A percentile compares a stretch with the other conserved stretches of the same genome.
phyloP scores from a whole-genome alignment of 176 grass and related monocot species.

The Otatea glauca region DNA sequence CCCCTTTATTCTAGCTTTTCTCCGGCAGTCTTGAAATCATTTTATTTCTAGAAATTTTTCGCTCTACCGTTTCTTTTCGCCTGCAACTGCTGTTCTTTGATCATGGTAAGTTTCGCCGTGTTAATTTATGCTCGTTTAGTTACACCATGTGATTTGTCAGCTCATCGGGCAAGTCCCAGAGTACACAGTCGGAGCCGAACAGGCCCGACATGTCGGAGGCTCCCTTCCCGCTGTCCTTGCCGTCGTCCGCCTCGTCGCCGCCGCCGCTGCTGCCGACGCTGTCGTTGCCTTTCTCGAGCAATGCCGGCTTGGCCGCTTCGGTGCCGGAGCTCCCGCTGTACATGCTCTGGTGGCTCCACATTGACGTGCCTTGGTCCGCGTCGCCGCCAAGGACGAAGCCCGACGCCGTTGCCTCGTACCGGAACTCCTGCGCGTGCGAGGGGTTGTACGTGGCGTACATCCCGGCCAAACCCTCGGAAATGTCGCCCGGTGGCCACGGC shows the following conservation, averaged over 20 bases:
- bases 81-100: constrained; percentile 10
- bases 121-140: not conserved
- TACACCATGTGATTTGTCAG: constrained; percentile 66
- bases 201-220: constrained; percentile 59
- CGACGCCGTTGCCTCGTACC: constrained; percentile 60
- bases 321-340: constrained; percentile 63
- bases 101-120: not conserved
- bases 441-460: constrained; percentile 52
- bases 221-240: constrained; percentile 53
- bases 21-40: not conserved
- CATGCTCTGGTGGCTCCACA: constrained; percentile 74
- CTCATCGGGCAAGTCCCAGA: constrained; percentile 92
- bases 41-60: constrained; percentile 8
- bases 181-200: constrained; percentile 73
- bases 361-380: constrained; percentile 48
- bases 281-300: constrained; percentile 46
- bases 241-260: constrained; percentile 53
- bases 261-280: constrained; percentile 47
- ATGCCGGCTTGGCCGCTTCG: constrained; percentile 12
- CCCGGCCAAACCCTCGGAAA: constrained; percentile 47
- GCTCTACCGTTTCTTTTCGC: not conserved
- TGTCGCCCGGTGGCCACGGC: constrained; percentile 36
- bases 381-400: constrained; percentile 47
- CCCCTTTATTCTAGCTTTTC: not conserved
- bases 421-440: constrained; percentile 47